These are phyloP conservation scores for Allium fistulosum DNA, from an alignment of 106 monocot species.

Conservation along the genomic window DNA sequence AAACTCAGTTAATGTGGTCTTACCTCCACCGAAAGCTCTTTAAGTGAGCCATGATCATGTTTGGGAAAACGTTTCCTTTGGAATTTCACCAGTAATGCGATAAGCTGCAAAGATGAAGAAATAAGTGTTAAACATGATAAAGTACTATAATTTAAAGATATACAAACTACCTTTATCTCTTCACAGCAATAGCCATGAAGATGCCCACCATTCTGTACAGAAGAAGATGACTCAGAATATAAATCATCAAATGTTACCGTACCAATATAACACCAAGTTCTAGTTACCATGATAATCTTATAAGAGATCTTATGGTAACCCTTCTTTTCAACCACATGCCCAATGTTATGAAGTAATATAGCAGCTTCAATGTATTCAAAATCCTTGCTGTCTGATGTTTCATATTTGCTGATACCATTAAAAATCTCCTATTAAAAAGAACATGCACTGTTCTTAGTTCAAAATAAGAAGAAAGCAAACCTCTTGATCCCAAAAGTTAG, in stretches of 20 bases:
- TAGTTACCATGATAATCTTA: conserved; percentile 15
- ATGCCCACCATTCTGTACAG: conserved; percentile 19
- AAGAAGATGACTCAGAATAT: conserved; percentile 1
- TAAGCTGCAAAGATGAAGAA: conserved; percentile 5
- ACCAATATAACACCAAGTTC: background rate
- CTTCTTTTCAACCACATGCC: conserved; percentile 3
- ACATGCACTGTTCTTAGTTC: background rate
- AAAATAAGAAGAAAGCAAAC: background rate
- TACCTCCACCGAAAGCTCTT: conserved; percentile 11
- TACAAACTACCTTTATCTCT: conserved; percentile 14
- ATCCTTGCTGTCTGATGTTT: conserved; percentile 8
- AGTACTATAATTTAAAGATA: background rate
- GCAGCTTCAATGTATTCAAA: conserved; percentile 20
- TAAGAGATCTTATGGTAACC: conserved; percentile 14
- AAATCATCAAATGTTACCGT: background rate
- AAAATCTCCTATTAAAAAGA: conserved; percentile 10
- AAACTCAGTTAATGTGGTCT: background rate
- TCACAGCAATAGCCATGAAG: conserved; percentile 18
- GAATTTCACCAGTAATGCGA: conserved; percentile 19
- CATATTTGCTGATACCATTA: conserved; percentile 8
- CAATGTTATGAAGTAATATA: conserved; percentile 15
- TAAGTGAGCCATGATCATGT: background rate
- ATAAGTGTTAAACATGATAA: background rate
- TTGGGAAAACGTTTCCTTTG: conserved; percentile 22
- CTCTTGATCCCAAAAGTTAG: too few relatives aligned